Percentiles rank a stretch among this genome's conserved stretches.
These are phyloP conservation scores for Argentina anserina DNA, from an alignment of 306 rosid genomes.

Conservation along the genomic window DNA sequence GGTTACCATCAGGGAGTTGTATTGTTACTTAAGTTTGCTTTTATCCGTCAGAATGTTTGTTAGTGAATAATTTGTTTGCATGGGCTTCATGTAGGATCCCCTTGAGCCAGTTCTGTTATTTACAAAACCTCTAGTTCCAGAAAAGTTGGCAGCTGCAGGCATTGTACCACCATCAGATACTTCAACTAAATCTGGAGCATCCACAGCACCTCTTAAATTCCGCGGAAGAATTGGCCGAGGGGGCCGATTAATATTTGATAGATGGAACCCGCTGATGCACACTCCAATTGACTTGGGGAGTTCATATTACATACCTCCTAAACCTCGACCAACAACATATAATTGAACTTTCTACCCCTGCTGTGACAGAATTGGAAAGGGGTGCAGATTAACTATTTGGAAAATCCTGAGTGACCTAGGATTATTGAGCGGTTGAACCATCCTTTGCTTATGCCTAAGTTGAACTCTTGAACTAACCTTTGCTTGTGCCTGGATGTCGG, in stretches of 20 bases:
- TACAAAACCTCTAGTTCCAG: slow-evolving; percentile 81
- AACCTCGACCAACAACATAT: slow-evolving; percentile 58
- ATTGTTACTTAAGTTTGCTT: not conserved
- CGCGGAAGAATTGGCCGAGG: slow-evolving; percentile 95
- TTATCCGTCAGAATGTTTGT: not conserved
- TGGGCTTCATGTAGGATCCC: slow-evolving; percentile 77
- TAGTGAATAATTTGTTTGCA: slow-evolving; percentile 19
- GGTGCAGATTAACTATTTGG: slow-evolving; percentile 3
- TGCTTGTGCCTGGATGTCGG: slow-evolving; percentile 1
- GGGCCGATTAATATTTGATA: slow-evolving; percentile 85
- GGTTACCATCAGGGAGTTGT: not conserved
- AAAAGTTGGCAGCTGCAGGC: slow-evolving; percentile 83
- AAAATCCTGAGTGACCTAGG: not conserved
- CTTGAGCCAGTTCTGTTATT: slow-evolving; percentile 86
- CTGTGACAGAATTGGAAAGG: not conserved
- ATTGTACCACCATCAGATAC: slow-evolving; percentile 64
- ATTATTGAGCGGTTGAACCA: not conserved
- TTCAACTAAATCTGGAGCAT: slow-evolving; percentile 42
- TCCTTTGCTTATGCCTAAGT: no score
- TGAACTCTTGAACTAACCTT: slow-evolving; percentile 9
- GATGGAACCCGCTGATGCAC: slow-evolving; percentile 88
- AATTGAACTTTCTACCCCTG: slow-evolving; percentile 38
- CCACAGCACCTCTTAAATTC: slow-evolving; percentile 52
- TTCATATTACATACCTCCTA: slow-evolving; percentile 75
- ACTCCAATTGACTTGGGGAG: slow-evolving; percentile 75